A percentile compares a stretch with the other conserved stretches of the same genome.
These are phyloP conservation scores for Pseudogymnoascus sp. DNA, from an alignment of 2,329 filamentous ascomycete genomes.

Conservation along the genomic window DNA sequence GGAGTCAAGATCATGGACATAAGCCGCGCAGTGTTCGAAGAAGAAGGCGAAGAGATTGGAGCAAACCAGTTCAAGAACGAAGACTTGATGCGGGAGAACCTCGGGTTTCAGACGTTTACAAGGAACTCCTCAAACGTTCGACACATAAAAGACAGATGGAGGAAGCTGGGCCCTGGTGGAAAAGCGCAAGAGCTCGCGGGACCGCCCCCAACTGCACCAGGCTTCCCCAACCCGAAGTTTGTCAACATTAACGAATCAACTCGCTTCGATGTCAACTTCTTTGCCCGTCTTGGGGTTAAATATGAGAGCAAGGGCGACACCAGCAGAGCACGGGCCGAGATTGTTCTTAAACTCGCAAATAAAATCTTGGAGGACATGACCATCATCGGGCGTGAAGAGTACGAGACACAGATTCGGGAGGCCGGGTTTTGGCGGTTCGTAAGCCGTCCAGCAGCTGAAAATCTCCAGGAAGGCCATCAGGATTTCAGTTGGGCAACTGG, in stretches of 20 bases:
- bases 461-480: conserved; percentile 2
- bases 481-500: conserved; percentile 12
- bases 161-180: neutral
- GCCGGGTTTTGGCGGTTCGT: conserved; percentile 29
- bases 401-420: conserved; percentile 22
- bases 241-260: neutral
- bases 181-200: neutral
- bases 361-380: conserved; percentile 25
- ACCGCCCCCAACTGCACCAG: neutral
- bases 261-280: conserved; percentile 22
- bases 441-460: conserved; percentile 17
- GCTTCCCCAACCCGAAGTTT: neutral
- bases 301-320: conserved; percentile 17
- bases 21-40: neutral
- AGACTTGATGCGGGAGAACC: neutral
- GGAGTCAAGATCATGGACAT: neutral
- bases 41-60: neutral
- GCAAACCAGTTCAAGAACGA: conserved; percentile 1
- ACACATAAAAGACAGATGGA: neutral
- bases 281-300: conserved; percentile 25
- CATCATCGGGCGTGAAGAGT: conserved; percentile 22
- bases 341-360: conserved; percentile 22
- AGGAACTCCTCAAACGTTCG: neutral
- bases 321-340: conserved; percentile 22
- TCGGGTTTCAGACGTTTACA: neutral